Percentiles rank a stretch among this genome's conserved stretches.
Conservation (phyloP, 2,329 filamentous ascomycete species). For the Sporothrix protearum region DNA sequence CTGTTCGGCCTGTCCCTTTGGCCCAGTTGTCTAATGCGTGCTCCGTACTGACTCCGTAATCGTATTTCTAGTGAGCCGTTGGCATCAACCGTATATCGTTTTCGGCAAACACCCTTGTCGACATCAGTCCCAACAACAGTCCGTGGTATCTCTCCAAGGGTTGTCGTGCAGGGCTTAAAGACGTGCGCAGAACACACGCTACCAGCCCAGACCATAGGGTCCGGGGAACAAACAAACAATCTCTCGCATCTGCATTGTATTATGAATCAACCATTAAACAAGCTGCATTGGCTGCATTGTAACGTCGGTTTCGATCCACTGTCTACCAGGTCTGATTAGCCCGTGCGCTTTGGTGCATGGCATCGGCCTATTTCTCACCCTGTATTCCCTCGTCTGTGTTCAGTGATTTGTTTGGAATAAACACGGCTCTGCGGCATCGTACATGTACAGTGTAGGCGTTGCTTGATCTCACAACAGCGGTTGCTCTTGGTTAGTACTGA, state of each 20-base stretch:
- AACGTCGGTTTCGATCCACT: neutral
- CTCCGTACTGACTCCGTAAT: neutral
- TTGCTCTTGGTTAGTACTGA: too few relatives aligned
- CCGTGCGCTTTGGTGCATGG: neutral
- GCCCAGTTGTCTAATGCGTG: neutral
- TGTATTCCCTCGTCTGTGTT: neutral
- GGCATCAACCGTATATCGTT: neutral
- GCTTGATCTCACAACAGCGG: too few relatives aligned
- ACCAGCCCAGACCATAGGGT: neutral
- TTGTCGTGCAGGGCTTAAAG: neutral
- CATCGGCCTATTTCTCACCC: neutral
- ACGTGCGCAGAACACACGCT: neutral
- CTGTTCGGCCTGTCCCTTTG: neutral
- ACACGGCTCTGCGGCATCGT: too few relatives aligned
- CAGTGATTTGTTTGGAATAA: too few relatives aligned
- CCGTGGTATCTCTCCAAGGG: neutral
- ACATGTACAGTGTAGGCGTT: too few relatives aligned
- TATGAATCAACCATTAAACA: neutral
- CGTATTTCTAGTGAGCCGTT: constrained; percentile 1
- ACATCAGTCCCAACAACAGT: neutral
- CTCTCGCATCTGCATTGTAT: neutral
- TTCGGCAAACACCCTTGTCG: neutral
- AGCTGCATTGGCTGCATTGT: neutral
- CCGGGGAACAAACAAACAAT: neutral
- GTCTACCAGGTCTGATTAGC: neutral